These are phyloP conservation scores for Penicillium ochrochloron DNA, from an alignment of 495 filamentous ascomycete genomes.

Conservation along the genomic window DNA sequence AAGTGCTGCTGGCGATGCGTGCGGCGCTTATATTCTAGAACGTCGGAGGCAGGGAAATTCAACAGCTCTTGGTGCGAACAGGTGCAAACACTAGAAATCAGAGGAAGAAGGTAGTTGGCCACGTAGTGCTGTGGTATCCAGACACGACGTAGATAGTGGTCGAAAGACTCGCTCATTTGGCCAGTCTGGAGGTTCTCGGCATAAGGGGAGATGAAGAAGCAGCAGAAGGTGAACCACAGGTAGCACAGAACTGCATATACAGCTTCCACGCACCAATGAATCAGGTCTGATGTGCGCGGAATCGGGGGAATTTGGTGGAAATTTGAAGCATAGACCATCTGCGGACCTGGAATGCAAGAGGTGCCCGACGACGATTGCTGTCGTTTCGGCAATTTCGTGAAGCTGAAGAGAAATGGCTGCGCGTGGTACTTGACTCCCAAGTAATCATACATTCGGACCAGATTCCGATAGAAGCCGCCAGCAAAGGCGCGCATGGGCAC, in stretches of 20 bases:
- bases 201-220: constrained; percentile 46
- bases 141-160: constrained; percentile 50
- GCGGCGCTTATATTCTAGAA: constrained; percentile 48
- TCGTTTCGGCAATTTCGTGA: constrained; percentile 22
- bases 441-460: constrained; percentile 58
- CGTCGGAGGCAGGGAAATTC: constrained; percentile 54
- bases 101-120: constrained; percentile 53
- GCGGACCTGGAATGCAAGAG: constrained; percentile 24
- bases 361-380: constrained; percentile 14
- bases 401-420: constrained; percentile 53
- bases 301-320: constrained; percentile 51
- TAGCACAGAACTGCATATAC: constrained; percentile 50
- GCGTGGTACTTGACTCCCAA: constrained; percentile 49
- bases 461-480: constrained; percentile 57
- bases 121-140: constrained; percentile 47
- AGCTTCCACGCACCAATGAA: constrained; percentile 42
- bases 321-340: constrained; percentile 56
- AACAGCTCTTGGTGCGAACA: constrained; percentile 57
- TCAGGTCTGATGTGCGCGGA: constrained; percentile 20
- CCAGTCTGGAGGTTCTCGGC: constrained; percentile 10
- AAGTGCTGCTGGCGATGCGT: constrained; percentile 55
- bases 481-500: constrained; percentile 63
- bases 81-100: constrained; percentile 57
- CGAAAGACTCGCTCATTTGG: constrained; percentile 41
- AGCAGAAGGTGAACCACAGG: constrained; percentile 52